Conservation (phyloP, 2,329 filamentous ascomycete genomes). For the Aureobasidium subglaciale region DNA sequence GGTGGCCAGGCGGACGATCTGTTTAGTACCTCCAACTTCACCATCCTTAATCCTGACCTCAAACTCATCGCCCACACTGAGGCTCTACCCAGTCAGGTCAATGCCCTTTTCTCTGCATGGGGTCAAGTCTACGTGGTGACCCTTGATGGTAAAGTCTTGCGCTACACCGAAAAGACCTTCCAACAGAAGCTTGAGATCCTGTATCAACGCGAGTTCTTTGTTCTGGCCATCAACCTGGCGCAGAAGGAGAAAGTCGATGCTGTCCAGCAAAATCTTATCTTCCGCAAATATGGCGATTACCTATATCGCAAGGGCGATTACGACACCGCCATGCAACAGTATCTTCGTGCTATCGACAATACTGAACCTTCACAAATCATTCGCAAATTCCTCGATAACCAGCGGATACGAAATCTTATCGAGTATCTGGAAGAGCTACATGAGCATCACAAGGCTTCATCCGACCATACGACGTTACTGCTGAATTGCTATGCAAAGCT, state of each 20-base stretch:
- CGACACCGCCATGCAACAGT: conserved; percentile 98
- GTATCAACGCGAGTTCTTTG: conserved; percentile 88
- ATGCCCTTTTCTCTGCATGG: conserved; percentile 79
- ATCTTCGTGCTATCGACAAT: conserved; percentile 89
- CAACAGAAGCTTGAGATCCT: conserved; percentile 88
- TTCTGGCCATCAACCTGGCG: conserved; percentile 84
- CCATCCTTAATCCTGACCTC: conserved; percentile 83
- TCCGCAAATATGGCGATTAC: conserved; percentile 87
- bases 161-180: conserved; percentile 84
- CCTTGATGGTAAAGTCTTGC: conserved; percentile 82
- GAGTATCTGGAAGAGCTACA: conserved; percentile 95
- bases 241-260: conserved; percentile 77
- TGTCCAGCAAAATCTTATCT: conserved; percentile 82
- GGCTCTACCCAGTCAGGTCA: conserved; percentile 71
- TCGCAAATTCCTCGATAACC: conserved; percentile 92
- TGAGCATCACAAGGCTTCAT: conserved; percentile 84
- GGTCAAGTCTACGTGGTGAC: conserved; percentile 85
- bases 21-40: conserved; percentile 82
- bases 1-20: conserved; percentile 65
- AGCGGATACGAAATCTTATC: conserved; percentile 94
- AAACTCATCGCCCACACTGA: conserved; percentile 87
- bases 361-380: conserved; percentile 96
- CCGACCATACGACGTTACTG: conserved; percentile 89
- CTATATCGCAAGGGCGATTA: conserved; percentile 93
- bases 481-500: conserved; percentile 97